Base-by-base conservation (phyloP, 345 rosid genomes). In the Ceriops zippeliana region DNA sequence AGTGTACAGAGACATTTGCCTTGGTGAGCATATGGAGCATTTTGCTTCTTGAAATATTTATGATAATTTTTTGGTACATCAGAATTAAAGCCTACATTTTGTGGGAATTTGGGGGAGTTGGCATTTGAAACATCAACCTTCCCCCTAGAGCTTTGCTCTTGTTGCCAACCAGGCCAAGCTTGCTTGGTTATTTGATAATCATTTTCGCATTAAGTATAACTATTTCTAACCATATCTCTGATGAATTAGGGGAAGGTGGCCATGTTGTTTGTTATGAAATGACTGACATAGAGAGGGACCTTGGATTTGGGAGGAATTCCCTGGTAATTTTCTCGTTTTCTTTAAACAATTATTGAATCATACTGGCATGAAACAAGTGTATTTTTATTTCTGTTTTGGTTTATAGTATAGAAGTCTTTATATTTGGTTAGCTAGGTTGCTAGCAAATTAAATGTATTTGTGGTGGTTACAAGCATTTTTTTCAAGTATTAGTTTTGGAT, bases 241-340 rank as follows among this genome's bases (percentile, higher is more conserved):
- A 58, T 70, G 71, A 77, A 84, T 75, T 79, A 90, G 99, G 90
- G 52, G 93, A 95, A 30, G 90, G 91, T 58, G 96, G 99, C 70
- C 79, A 89, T 69, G 83, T 89, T 67, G 85, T 90, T 66, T 90
- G 93, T 71, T 91, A 95, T 78, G 98, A 95, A 79, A 95, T 95
- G 98, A 85, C 78, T 34, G 97, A 91, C 78, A 87, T 95, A 60
- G 84, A 84, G 78, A 82, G 76, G 70, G 78, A 87, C 80, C 93
- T 95, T 73, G 99, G 99, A 19, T 84, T 83, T 79, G 96, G 96
- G 76, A 86, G 98, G 61, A 91, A 88, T 69, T 95, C 98, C 11
- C 73, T 95, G 92, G 99, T 88, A 87, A 82, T 71, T 76, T 67
- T 73, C 52, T 52, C 32, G 32, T 37, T 68, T 27, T 78, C 72